Evolutionary conservation across 2,329 filamentous ascomycete species (phyloP).

Genomic region (Orbilia quercus): DNA sequence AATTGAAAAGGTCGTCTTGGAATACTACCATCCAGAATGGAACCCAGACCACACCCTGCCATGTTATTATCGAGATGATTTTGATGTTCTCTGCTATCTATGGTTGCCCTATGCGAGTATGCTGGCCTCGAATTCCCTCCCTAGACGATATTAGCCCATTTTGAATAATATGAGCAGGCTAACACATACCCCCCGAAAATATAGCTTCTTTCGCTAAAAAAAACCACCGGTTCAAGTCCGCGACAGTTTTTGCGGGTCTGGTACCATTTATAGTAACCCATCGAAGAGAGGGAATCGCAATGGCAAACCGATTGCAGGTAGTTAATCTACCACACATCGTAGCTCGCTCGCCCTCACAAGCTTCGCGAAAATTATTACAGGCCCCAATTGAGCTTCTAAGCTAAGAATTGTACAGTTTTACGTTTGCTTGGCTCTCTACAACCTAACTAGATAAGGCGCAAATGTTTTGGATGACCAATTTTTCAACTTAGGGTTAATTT

Average conservation of each 20-base stretch:
- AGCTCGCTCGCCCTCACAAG: background rate
- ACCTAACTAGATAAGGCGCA: no score
- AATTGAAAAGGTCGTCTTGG: background rate
- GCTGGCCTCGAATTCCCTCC: background rate
- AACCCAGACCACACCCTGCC: conserved; percentile 9
- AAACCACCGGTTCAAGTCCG: background rate
- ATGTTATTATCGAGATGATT: conserved; percentile 17
- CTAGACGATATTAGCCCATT: no score
- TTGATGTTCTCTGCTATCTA: conserved; percentile 13
- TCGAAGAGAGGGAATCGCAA: background rate
- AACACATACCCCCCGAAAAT: background rate
- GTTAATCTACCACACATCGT: conserved; percentile 4
- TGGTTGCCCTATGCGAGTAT: conserved; percentile 18
- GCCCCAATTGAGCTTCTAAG: no score
- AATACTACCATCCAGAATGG: conserved; percentile 5
- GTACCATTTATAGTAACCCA: background rate
- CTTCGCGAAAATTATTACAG: background rate
- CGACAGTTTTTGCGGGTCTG: background rate
- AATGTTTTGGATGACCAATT: no score
- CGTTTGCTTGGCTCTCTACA: no score
- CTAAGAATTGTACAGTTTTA: no score
- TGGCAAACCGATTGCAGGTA: conserved; percentile 5
- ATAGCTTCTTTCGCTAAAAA: background rate
- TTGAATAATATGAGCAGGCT: background rate
- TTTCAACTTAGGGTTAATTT: no score